These are phyloP conservation scores for Bipolaris zeicola DNA, from an alignment of 2,329 filamentous ascomycete genomes.

Conservation along the genomic window DNA sequence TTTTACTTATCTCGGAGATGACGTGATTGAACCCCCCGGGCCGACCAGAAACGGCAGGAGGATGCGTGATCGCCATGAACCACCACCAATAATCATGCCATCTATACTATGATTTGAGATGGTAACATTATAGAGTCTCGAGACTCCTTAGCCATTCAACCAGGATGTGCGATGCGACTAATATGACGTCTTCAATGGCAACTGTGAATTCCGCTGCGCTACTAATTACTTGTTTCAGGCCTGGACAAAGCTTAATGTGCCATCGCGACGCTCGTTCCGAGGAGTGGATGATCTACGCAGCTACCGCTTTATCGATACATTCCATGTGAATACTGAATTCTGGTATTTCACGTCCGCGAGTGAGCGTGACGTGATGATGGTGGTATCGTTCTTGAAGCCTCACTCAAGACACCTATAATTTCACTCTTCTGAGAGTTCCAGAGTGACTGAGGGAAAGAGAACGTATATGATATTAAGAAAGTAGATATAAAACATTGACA, in stretches of 20 bases:
- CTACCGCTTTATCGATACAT: no score
- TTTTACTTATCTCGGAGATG: neutral
- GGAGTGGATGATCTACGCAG: no score
- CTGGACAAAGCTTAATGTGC: neutral
- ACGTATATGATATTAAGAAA: no score
- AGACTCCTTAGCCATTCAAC: neutral
- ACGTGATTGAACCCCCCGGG: neutral
- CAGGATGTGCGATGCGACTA: neutral
- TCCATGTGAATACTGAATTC: no score
- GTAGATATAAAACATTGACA: no score
- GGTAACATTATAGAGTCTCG: neutral
- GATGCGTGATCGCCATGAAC: neutral
- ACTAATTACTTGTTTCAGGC: neutral
- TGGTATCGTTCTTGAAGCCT: no score
- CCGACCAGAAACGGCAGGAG: neutral
- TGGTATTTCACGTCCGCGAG: no score
- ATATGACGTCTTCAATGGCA: neutral
- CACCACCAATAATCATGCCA: neutral
- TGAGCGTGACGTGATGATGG: no score
- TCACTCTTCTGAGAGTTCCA: no score
- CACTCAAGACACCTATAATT: no score
- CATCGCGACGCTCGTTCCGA: neutral
- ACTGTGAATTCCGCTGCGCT: neutral
- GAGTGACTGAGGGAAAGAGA: no score
- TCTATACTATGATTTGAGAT: neutral